Conservation (phyloP, 2,329 filamentous ascomycete genomes). For the Penicillium sp. region DNA sequence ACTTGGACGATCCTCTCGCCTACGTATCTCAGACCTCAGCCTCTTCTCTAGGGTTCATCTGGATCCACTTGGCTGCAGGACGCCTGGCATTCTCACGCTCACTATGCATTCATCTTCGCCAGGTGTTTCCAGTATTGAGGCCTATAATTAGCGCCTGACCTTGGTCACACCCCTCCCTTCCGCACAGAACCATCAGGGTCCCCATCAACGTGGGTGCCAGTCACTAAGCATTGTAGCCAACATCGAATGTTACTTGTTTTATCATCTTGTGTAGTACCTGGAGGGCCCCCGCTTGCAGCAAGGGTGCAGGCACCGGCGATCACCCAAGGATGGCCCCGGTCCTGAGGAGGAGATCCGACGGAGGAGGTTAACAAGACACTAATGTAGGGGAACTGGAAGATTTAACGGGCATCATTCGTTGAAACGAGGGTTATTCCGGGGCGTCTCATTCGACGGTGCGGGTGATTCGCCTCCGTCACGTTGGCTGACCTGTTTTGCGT, state of each 20-base stretch:
- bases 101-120: not conserved
- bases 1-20: not conserved
- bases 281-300: constrained; percentile 6
- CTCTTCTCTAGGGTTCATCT: not conserved
- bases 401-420: not conserved
- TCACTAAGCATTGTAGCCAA: not conserved
- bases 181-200: not conserved
- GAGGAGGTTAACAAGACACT: not conserved
- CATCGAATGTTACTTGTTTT: not conserved
- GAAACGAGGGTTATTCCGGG: not conserved
- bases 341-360: not conserved
- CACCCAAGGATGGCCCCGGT: not conserved
- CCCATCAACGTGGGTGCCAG: not conserved
- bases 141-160: constrained; percentile 2
- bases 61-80: not conserved
- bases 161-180: not conserved
- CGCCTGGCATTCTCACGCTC: constrained; percentile 1
- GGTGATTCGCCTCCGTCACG: constrained; percentile 40
- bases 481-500: constrained; percentile 43
- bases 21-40: not conserved
- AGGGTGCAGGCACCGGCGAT: constrained; percentile 9
- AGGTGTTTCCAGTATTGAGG: not conserved
- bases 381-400: not conserved
- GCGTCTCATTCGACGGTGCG: constrained; percentile 22
- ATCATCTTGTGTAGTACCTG: not conserved